These are phyloP conservation scores for Gossypium laxum DNA, from an alignment of 441 rosid species.

Conservation along the genomic window DNA sequence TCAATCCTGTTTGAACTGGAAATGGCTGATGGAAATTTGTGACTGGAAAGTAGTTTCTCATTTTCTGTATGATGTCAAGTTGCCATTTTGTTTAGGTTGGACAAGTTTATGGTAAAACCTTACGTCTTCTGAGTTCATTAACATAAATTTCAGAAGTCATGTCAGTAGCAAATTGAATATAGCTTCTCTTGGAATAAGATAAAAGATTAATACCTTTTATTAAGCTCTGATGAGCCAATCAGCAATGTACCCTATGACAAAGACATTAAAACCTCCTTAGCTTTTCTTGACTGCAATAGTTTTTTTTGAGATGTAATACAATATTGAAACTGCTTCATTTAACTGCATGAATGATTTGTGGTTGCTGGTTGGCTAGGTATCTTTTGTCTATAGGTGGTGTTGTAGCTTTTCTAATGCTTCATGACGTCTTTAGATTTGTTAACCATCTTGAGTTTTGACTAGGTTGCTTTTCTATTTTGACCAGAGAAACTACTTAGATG, in stretches of 20 bases:
- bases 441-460: neutral
- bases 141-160: neutral
- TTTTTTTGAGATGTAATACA: neutral
- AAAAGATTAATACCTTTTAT: neutral
- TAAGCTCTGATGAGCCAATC: neutral
- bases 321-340: slow-evolving; percentile 2
- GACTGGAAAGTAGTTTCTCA: neutral
- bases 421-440: neutral
- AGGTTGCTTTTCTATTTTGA: slow-evolving; percentile 16
- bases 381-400: neutral
- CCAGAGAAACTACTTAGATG: slow-evolving; percentile 91
- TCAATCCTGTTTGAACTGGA: neutral
- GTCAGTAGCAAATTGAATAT: neutral
- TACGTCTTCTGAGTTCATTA: neutral
- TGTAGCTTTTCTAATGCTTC: neutral
- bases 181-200: neutral
- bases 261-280: neutral
- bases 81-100: slow-evolving; percentile 6
- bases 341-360: neutral
- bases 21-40: neutral
- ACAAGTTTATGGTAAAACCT: neutral
- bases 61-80: neutral
- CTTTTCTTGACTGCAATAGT: neutral
- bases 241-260: neutral
- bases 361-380: slow-evolving; percentile 3